Percentiles rank a stretch among this genome's conserved stretches.
These are phyloP conservation scores for Thelonectria rubi DNA, from an alignment of 2,329 filamentous ascomycete genomes.

Conservation along the genomic window DNA sequence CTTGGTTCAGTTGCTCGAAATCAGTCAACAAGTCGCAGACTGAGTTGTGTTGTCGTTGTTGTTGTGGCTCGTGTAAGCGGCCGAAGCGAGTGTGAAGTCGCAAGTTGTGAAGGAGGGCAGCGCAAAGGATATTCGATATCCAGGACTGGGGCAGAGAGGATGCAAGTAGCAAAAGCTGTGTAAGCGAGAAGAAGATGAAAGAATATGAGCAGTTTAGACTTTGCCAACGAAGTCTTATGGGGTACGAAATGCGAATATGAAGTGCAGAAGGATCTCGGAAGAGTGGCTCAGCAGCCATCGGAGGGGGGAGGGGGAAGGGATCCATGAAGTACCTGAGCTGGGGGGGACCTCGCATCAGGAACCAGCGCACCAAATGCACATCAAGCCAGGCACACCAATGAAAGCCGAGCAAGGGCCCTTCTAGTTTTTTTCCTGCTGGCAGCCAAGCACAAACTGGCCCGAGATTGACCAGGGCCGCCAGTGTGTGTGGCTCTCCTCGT, in stretches of 20 bases:
- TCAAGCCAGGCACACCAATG: constrained; percentile 19
- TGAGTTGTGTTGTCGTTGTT: constrained; percentile 20
- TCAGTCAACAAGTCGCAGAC: constrained; percentile 16
- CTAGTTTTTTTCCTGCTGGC: constrained; percentile 17
- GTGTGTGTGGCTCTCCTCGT: not conserved
- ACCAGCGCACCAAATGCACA: constrained; percentile 20
- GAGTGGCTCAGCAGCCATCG: constrained; percentile 9
- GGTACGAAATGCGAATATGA: constrained; percentile 37
- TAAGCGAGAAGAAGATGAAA: constrained; percentile 36
- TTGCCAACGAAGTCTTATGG: constrained; percentile 64
- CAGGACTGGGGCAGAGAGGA: constrained; percentile 23
- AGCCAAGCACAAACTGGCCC: constrained; percentile 23
- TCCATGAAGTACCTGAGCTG: constrained; percentile 39
- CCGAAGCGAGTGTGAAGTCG: constrained; percentile 18
- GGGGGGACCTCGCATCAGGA: constrained; percentile 27
- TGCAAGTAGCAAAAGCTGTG: constrained; percentile 25
- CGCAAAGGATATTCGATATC: constrained; percentile 44
- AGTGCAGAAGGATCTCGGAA: constrained; percentile 32
- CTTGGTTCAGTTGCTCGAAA: constrained; percentile 5
- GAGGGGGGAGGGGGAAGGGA: constrained; percentile 30
- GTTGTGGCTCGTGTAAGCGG: constrained; percentile 31
- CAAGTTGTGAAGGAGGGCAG: constrained; percentile 16
- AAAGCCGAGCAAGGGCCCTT: constrained; percentile 7
- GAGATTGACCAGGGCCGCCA: constrained; percentile 22
- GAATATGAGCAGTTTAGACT: constrained; percentile 51